A percentile compares a stretch with the other conserved stretches of the same genome.
These are phyloP conservation scores for Vitis hybrid DNA, from an alignment of 177 flowering plant genomes.

Conservation along the genomic window DNA sequence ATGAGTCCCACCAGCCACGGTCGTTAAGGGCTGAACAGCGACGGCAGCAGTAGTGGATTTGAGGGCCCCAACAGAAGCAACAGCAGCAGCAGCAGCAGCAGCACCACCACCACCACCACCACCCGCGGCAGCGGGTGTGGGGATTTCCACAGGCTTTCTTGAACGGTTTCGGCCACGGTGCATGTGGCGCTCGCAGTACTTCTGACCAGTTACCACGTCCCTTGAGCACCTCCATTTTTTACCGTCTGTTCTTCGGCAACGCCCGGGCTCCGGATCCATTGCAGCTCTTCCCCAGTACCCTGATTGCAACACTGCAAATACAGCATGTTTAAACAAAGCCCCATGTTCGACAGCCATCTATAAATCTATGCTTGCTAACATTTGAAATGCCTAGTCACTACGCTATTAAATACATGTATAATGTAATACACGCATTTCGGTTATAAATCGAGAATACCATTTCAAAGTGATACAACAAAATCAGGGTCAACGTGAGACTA, in stretches of 20 bases:
- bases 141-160: constrained; percentile 99
- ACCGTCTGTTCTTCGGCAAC: constrained; percentile 94
- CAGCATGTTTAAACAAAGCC: neutral
- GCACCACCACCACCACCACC: constrained; percentile 14
- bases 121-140: constrained; percentile 37
- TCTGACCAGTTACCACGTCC: constrained; percentile 75
- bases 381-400: no score
- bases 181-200: constrained; percentile 95
- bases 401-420: no score
- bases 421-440: no score
- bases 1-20: constrained; percentile 25
- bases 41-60: constrained; percentile 8
- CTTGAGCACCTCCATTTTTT: constrained; percentile 97
- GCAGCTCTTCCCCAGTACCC: constrained; percentile 81
- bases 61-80: neutral
- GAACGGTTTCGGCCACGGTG: constrained; percentile 99
- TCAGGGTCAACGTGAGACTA: no score
- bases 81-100: neutral
- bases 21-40: constrained; percentile 11
- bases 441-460: no score
- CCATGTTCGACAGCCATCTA: neutral
- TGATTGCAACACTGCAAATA: constrained; percentile 49
- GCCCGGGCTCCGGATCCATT: constrained; percentile 89
- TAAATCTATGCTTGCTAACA: neutral
- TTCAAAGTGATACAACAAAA: no score